Base-by-base conservation (phyloP, 176 grass and related monocot genomes). In the Luzula sylvatica region DNA sequence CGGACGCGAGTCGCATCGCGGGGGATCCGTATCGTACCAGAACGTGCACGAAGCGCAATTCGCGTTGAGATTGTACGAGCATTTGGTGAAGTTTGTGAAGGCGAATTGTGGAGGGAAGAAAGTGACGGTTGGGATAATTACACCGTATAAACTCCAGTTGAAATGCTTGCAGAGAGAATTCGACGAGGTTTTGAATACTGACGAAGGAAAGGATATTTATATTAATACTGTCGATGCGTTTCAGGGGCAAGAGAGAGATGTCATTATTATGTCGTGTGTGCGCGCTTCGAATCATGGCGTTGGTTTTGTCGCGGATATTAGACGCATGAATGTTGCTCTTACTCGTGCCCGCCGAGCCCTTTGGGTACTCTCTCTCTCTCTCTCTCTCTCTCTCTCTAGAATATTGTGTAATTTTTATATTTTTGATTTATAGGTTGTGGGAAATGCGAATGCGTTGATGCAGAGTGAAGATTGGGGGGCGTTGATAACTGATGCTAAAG, bases 141-240 rank as follows among this genome's bases (percentile, higher is more conserved):
- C 93, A 25, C 93, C 93, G 11, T 99, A 99, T 71, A 99, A 99
- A 61, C 65, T 99, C 61, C 93, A 99, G 70, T 49, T 99, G 40
- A 99, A 99, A 64, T 99, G 93, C 55, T 82, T 99, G 63, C 86
- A 99, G 32, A 61, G 93, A 21, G 93, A 99, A 65, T 99, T 87
- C 19, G 87, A 67, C 40, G 93, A 92, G 19, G 69, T 87, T 50
- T 62, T 99, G 72, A 82, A 49, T 55, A 79, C 86, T 0, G 86
- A 99, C 28, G 93, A 99, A 72, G 93, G 93, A 8, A 99, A 87
- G 56, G 93, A 99, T 65, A 92, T 99, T 22, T 99, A 99, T 55
- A 99, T 99, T 62, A 99, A 99, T 46, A 99, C 93, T 20, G 86
- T 99, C 24, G 93, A 99, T 87, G 93, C 93, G 63, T 99, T 99